A percentile compares a stretch with the other conserved stretches of the same genome.
These are phyloP conservation scores for Mrakia blollopis DNA, from an alignment of 768 basidiomycete species.

Conservation along the genomic window DNA sequence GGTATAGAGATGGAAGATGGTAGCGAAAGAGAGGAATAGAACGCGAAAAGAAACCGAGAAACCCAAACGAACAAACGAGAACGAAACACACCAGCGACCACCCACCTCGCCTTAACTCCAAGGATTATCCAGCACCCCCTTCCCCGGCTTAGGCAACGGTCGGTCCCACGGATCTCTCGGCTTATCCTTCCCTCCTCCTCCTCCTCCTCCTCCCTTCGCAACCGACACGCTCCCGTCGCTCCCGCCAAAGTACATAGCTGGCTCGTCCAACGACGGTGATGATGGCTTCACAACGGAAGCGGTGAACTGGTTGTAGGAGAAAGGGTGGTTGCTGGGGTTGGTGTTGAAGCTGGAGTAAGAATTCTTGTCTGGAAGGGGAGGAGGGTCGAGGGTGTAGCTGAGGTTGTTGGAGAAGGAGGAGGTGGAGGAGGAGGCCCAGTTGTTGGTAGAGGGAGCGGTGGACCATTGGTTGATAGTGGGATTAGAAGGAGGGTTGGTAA, in stretches of 20 bases:
- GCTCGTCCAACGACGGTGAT: constrained; percentile 6
- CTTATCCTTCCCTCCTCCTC: not conserved
- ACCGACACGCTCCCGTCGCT: constrained; percentile 21
- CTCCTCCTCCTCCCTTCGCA: not conserved
- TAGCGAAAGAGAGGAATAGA: not conserved
- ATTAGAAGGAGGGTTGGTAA: not conserved
- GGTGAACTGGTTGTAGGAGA: constrained; percentile 7
- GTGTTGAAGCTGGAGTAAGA: constrained; percentile 21
- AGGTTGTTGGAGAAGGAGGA: constrained; percentile 28
- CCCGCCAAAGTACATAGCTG: constrained; percentile 28
- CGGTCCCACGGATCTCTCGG: not conserved
- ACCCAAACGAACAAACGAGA: not conserved
- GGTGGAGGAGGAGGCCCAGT: constrained; percentile 21
- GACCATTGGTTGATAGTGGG: not conserved
- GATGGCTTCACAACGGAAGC: constrained; percentile 8
- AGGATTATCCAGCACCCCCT: constrained; percentile 2
- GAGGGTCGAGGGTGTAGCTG: constrained; percentile 21
- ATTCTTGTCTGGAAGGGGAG: not conserved
- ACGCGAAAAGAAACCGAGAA: not conserved
- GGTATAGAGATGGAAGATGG: not conserved
- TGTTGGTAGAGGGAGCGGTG: not conserved
- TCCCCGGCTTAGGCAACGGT: not conserved
- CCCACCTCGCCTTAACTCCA: not conserved
- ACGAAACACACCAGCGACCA: not conserved
- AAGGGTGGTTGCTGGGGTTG: constrained; percentile 36